These are phyloP conservation scores for Rhizophagus sp. DNA, from an alignment of 192 early-diverging fungal species.

Conservation along the genomic window DNA sequence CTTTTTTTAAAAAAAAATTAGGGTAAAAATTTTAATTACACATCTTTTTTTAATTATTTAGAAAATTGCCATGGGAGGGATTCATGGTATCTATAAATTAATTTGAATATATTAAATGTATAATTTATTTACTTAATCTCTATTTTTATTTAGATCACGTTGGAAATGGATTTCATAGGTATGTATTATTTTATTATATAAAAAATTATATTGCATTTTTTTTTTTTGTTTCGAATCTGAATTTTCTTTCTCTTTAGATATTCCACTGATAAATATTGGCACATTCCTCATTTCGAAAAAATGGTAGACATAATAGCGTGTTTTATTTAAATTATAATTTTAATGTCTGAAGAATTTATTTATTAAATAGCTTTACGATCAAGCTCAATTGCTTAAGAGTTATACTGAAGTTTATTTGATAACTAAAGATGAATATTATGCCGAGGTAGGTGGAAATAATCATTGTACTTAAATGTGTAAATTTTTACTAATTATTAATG, in stretches of 20 bases:
- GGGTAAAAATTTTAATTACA: no score
- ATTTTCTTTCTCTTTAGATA: constrained; percentile 23
- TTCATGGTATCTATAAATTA: constrained; percentile 40
- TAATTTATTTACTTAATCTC: not conserved
- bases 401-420: constrained; percentile 49
- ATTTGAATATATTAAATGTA: not conserved
- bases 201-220: not conserved
- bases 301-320: constrained; percentile 37
- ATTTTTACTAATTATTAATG: not conserved
- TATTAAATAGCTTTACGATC: constrained; percentile 55
- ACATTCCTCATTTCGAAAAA: constrained; percentile 72
- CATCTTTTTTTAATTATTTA: not conserved
- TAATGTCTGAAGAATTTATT: not conserved
- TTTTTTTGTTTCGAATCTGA: not conserved
- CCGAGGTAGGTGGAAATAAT: constrained; percentile 33
- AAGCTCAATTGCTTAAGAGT: constrained; percentile 58
- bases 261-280: constrained; percentile 41
- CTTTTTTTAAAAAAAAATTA: no score
- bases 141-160: constrained; percentile 41
- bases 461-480: not conserved
- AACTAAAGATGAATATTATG: constrained; percentile 48
- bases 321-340: not conserved
- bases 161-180: constrained; percentile 54
- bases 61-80: constrained; percentile 46
- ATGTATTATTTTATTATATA: not conserved